A percentile compares a stretch with the other conserved stretches of the same genome.
These are phyloP conservation scores for Ophiosphaerella herpotricha DNA, from an alignment of 2,329 filamentous ascomycete genomes.

Conservation along the genomic window DNA sequence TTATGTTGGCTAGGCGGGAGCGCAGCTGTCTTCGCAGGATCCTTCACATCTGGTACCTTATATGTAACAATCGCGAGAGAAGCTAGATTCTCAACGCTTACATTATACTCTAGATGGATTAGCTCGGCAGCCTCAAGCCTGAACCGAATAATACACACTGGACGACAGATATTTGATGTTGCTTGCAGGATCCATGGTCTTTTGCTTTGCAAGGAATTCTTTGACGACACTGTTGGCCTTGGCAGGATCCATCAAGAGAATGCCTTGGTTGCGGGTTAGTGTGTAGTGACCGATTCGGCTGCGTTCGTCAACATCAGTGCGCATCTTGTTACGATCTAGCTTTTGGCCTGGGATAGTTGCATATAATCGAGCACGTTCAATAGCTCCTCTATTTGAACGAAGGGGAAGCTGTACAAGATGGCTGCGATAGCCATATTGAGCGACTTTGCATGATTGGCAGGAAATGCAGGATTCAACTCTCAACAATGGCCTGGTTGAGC, in stretches of 20 bases:
- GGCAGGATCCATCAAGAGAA: constrained; percentile 18
- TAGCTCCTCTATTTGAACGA: neutral
- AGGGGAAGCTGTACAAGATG: neutral
- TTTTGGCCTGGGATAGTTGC: constrained; percentile 12
- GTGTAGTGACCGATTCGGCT: constrained; percentile 25
- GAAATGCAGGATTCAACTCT: constrained; percentile 20
- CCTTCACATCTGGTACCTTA: constrained; percentile 29
- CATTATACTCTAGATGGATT: constrained; percentile 28
- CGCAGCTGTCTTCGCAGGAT: constrained; percentile 19
- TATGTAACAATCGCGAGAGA: constrained; percentile 31
- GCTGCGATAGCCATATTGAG: constrained; percentile 1
- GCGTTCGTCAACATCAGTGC: constrained; percentile 26
- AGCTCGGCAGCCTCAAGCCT: constrained; percentile 1
- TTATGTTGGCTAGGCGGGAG: constrained; percentile 34
- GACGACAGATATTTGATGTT: constrained; percentile 24
- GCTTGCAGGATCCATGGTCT: constrained; percentile 20
- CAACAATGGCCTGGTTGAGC: constrained; percentile 9
- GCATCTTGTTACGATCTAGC: constrained; percentile 19
- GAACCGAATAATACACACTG: constrained; percentile 18
- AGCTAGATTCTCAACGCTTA: constrained; percentile 27
- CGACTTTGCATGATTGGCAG: constrained; percentile 22
- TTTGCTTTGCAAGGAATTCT: constrained; percentile 29
- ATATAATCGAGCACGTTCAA: constrained; percentile 9
- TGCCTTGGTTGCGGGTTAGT: constrained; percentile 18
- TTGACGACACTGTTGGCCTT: constrained; percentile 29